Evolutionary conservation across 768 basidiomycete species (phyloP), one percentile per base, ranked within the genome.

Genomic region (Psilocybe cyanescens): DNA sequence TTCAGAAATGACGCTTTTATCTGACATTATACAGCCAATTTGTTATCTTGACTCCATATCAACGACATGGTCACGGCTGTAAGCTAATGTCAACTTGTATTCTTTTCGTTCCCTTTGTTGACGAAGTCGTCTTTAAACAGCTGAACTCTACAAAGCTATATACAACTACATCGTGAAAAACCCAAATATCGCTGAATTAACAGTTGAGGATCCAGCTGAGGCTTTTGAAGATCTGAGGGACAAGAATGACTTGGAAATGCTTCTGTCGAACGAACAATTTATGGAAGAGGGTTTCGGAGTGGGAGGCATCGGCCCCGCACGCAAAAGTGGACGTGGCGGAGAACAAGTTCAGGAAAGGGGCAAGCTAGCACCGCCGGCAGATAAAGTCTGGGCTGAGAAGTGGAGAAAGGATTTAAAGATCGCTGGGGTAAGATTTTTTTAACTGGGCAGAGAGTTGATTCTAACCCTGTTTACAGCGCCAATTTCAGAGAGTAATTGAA

Each of bases 141-240:
- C 95, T 52, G 88, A 90, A 64, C 85, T 99, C 11, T 99, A 97
- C 80, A 85, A 79, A 48, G 87, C 94, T 0, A 89, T 95, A 56
- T 97, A 96, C 77, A 82, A 87, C 69, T 85, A 92, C 69, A 83
- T 92, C 17, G 73, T 91, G 46, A 77, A 83, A 12, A 84, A 83
- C 51, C 80, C 88, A 1, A 77, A 84, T 53, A 85, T 97, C 41
- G 89, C 91, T n/a, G 97, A 99, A 74, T 77, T 99, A 45, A 97
- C 95, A 1, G 92, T 99, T 19, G 97, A 99, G 76, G 97, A 99
- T 72, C 97, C 97, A 1, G 95, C 95, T 0, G 97, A 99, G 76
- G 92, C 94, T 8, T 98, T 99, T 70, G 97, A 99, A 73, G 97
- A 99, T 73, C 82, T 99, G 46, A 82, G 97, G 35, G 97, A 99